phyloP scores from a whole-genome alignment of 1,139 yeast genomes.

The Magnusiomyces tetraspermus region DNA sequence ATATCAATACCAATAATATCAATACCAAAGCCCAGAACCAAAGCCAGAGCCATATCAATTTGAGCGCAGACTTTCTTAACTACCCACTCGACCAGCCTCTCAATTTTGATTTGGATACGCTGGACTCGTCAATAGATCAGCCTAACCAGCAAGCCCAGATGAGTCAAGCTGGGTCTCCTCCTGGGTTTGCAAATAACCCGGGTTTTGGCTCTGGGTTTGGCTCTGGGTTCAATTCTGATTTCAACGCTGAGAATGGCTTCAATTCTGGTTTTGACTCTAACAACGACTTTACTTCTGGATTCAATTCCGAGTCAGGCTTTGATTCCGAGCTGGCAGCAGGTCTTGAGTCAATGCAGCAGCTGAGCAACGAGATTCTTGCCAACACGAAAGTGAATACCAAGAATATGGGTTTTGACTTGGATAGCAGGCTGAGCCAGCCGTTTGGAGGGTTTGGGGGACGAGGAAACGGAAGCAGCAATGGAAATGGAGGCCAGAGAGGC shows the following conservation, averaged over 20 bases:
- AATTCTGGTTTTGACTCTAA: too few relatives aligned
- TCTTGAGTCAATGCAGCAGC: background rate
- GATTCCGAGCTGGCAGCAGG: background rate
- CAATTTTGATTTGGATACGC: background rate
- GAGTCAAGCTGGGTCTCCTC: too few relatives aligned
- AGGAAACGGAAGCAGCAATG: background rate
- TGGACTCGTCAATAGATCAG: background rate
- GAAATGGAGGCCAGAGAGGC: background rate
- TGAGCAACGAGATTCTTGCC: background rate
- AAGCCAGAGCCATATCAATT: background rate
- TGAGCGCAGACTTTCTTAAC: background rate
- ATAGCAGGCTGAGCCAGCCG: background rate
- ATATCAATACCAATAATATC: background rate
- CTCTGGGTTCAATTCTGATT: too few relatives aligned
- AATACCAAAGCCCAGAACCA: background rate
- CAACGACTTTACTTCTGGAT: too few relatives aligned
- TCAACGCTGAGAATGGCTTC: too few relatives aligned
- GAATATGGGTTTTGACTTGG: background rate
- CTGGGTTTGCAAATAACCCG: too few relatives aligned
- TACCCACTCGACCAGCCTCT: background rate
- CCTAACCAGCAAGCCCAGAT: background rate
- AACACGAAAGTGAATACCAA: background rate
- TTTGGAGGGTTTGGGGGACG: background rate
- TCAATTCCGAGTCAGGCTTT: too few relatives aligned
- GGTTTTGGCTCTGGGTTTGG: too few relatives aligned